phyloP scores from a whole-genome alignment of 495 filamentous ascomycete species.

The Annulohypoxylon moriforme region DNA sequence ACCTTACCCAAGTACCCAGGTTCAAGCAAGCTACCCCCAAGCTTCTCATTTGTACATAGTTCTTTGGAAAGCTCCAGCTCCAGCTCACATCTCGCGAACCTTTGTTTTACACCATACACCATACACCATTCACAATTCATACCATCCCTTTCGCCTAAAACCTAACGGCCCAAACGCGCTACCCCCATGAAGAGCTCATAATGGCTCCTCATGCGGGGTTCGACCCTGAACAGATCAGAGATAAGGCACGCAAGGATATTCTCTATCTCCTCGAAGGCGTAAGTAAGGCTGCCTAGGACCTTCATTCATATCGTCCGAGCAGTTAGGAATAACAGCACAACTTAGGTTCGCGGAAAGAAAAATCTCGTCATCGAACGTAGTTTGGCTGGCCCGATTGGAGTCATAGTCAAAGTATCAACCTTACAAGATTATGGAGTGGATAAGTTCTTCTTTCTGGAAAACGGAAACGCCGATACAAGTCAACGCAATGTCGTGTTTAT shows the following conservation, averaged over 20 bases:
- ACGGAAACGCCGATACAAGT: constrained; percentile 88
- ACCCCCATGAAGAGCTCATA: constrained; percentile 61
- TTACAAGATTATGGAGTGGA: constrained; percentile 92
- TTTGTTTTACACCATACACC: constrained; percentile 9
- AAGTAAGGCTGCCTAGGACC: constrained; percentile 65
- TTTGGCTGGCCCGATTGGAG: constrained; percentile 87
- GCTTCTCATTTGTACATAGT: constrained; percentile 16
- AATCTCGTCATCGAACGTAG: constrained; percentile 93
- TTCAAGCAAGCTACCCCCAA: constrained; percentile 15
- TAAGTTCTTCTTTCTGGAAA: constrained; percentile 94
- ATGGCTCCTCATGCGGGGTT: constrained; percentile 78
- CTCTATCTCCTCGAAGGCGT: constrained; percentile 89
- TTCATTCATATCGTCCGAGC: constrained; percentile 15
- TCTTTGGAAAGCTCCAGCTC: constrained; percentile 18
- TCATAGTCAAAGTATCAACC: constrained; percentile 92
- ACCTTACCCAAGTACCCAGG: constrained; percentile 21
- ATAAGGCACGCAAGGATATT: constrained; percentile 86
- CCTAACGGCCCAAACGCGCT: constrained; percentile 24
- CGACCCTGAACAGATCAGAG: constrained; percentile 82
- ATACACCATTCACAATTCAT: not conserved
- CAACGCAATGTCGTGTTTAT: constrained; percentile 97
- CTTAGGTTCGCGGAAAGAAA: constrained; percentile 95
- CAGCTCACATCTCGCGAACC: constrained; percentile 17
- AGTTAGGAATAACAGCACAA: constrained; percentile 49
- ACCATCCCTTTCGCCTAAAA: constrained; percentile 21